These are phyloP conservation scores for Endotrypanum monterogeii DNA, from an alignment of 208 protist genomes.

Conservation along the genomic window DNA sequence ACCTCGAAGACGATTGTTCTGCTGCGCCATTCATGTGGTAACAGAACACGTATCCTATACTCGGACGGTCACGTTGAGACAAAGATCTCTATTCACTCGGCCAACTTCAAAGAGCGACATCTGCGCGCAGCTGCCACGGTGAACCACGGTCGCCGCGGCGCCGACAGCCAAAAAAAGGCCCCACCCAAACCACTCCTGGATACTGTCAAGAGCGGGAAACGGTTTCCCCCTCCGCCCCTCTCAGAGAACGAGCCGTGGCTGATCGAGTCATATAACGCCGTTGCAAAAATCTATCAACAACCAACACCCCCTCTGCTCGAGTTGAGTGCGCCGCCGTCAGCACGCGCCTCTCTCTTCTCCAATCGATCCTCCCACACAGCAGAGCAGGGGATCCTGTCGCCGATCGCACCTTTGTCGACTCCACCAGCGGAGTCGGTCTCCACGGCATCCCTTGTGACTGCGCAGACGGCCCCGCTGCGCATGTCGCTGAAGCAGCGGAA, in stretches of 20 bases:
- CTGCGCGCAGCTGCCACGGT: not conserved
- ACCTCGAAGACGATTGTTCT: constrained; percentile 22
- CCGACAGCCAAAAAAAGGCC: not conserved
- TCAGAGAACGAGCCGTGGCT: not conserved
- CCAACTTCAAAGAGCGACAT: not conserved
- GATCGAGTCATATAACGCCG: constrained; percentile 14
- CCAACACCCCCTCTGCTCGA: not conserved
- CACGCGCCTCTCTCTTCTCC: not conserved
- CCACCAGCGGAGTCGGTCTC: not conserved
- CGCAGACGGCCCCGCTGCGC: not conserved
- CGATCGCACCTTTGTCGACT: not conserved
- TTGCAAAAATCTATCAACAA: constrained; percentile 11
- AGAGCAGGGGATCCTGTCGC: not conserved
- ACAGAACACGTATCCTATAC: constrained; percentile 46
- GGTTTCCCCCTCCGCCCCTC: not conserved
- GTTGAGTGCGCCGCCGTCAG: not conserved
- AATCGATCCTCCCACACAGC: not conserved
- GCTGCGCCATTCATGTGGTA: constrained; percentile 36
- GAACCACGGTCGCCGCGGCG: not conserved
- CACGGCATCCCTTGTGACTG: not conserved
- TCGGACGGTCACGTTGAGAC: constrained; percentile 43
- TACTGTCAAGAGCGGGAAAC: not conserved
- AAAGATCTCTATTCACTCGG: not conserved
- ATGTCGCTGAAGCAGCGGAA: not conserved
- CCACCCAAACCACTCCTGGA: not conserved